These are phyloP conservation scores for Cercis canadensis DNA, from an alignment of 306 rosid genomes.

Conservation along the genomic window DNA sequence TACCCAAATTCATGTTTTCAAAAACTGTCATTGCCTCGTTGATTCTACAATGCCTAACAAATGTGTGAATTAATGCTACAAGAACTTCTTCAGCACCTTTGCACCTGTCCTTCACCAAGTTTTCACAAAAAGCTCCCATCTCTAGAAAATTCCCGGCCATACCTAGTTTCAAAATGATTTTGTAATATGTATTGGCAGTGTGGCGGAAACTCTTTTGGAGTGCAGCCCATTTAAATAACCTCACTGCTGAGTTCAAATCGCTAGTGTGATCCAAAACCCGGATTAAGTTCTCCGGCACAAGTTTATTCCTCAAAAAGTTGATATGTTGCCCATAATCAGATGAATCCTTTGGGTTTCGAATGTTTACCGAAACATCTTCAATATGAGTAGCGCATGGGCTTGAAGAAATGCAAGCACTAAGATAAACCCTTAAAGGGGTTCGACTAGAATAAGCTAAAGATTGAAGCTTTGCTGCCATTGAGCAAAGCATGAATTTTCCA, in stretches of 20 bases:
- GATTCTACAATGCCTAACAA: constrained; percentile 55
- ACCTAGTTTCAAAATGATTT: constrained; percentile 74
- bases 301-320: constrained; percentile 57
- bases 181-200: constrained; percentile 60
- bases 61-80: constrained; percentile 50
- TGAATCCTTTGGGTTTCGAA: constrained; percentile 41
- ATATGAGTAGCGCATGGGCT: constrained; percentile 40
- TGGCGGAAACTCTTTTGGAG: constrained; percentile 65
- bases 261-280: constrained; percentile 59
- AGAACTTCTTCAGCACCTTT: constrained; percentile 69
- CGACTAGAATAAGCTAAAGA: constrained; percentile 54
- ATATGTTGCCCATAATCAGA: constrained; percentile 56
- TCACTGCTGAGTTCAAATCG: constrained; percentile 68
- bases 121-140: constrained; percentile 63
- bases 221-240: constrained; percentile 84
- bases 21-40: constrained; percentile 71
- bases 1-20: constrained; percentile 58
- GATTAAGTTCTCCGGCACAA: constrained; percentile 62
- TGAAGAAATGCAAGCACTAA: constrained; percentile 55
- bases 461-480: constrained; percentile 70
- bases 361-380: constrained; percentile 54
- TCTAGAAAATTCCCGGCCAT: constrained; percentile 68
- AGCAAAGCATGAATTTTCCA: constrained; percentile 35
- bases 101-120: constrained; percentile 62
- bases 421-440: constrained; percentile 57